These are phyloP conservation scores for Cordyceps cateniannulata DNA, from an alignment of 2,329 filamentous ascomycete genomes.

Conservation along the genomic window DNA sequence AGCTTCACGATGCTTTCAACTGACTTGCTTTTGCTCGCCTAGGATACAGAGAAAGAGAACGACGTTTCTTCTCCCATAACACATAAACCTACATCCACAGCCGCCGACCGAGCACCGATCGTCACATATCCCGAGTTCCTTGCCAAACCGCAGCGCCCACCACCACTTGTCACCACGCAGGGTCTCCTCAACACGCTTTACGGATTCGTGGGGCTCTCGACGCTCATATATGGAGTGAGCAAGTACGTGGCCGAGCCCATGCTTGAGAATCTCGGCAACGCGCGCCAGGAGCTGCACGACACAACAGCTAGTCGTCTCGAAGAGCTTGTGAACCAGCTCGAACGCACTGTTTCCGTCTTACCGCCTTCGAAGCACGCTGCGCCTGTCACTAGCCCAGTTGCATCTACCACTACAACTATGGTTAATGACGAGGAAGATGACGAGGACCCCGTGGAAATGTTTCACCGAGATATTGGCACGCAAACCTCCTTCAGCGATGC, in stretches of 20 bases:
- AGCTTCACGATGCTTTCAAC: not conserved
- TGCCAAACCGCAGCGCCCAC: constrained; percentile 46
- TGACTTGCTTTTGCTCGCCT: not conserved
- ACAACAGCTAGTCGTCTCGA: constrained; percentile 40
- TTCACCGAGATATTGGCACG: constrained; percentile 73
- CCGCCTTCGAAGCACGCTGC: constrained; percentile 29
- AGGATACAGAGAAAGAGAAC: not conserved
- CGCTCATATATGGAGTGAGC: constrained; percentile 63
- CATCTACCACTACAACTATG: not conserved
- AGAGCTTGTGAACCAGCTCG: constrained; percentile 43
- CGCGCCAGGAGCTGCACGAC: constrained; percentile 46
- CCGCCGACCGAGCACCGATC: constrained; percentile 49
- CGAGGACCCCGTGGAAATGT: constrained; percentile 68
- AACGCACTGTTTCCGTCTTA: constrained; percentile 54
- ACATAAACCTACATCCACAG: constrained; percentile 16
- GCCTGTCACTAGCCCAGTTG: constrained; percentile 15
- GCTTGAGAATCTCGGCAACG: constrained; percentile 44
- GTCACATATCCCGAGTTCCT: constrained; percentile 68
- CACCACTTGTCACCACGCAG: constrained; percentile 56
- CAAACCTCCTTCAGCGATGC: constrained; percentile 53
- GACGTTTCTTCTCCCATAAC: constrained; percentile 20
- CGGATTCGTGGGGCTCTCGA: constrained; percentile 50
- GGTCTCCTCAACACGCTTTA: constrained; percentile 55
- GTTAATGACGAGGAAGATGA: constrained; percentile 37
- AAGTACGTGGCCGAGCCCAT: constrained; percentile 62